These are phyloP conservation scores for Yamadazyma dendronema DNA, from an alignment of 1,139 yeast species.

Conservation along the genomic window DNA sequence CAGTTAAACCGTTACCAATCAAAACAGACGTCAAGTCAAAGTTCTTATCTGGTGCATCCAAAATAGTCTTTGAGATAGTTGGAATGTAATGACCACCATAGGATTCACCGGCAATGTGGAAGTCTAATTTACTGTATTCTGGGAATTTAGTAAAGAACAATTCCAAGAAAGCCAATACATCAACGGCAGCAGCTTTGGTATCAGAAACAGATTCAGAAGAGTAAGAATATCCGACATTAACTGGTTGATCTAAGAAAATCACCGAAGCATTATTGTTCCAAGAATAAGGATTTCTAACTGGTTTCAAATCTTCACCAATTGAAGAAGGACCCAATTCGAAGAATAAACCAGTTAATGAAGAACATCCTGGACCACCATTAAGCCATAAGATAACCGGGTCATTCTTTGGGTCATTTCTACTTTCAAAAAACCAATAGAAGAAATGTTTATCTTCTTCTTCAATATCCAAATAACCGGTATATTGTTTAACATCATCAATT, in stretches of 20 bases:
- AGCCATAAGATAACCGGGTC: constrained; percentile 48
- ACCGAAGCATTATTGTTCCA: constrained; percentile 48
- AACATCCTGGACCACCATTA: constrained; percentile 49
- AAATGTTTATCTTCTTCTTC: constrained; percentile 79
- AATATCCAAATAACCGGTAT: constrained; percentile 85
- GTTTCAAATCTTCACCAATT: constrained; percentile 34
- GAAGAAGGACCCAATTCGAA: constrained; percentile 45
- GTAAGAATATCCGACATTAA: constrained; percentile 75
- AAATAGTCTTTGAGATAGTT: constrained; percentile 83
- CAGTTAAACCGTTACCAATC: constrained; percentile 96
- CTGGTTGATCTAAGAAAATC: constrained; percentile 48
- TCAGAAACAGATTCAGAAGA: constrained; percentile 60
- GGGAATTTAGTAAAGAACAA: constrained; percentile 92
- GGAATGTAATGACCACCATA: constrained; percentile 99
- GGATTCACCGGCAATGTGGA: constrained; percentile 99
- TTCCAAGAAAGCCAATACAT: constrained; percentile 87
- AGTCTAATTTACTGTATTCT: constrained; percentile 59
- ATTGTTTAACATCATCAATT: constrained; percentile 76
- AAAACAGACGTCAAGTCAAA: constrained; percentile 85
- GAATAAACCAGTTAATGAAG: constrained; percentile 42
- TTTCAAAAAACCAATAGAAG: constrained; percentile 46
- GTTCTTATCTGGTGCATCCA: constrained; percentile 70
- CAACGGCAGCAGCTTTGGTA: constrained; percentile 89
- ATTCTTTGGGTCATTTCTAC: constrained; percentile 43
- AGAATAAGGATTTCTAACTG: constrained; percentile 37